phyloP scores from a whole-genome alignment of 306 rosid species.

The Cucurbita argyrosperma region DNA sequence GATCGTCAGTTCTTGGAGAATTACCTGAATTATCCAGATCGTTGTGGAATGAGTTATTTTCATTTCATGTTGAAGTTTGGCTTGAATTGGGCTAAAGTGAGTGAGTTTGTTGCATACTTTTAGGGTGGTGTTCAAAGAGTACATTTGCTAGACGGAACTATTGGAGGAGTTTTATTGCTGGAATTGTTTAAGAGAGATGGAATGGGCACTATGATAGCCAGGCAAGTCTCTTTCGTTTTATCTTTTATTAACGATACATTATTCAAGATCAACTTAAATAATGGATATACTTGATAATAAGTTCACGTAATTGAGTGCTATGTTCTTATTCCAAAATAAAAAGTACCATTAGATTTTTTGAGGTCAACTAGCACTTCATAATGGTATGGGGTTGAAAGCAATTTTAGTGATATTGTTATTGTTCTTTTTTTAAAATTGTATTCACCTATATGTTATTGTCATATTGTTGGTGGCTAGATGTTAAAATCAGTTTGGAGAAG shows the following conservation, averaged over 20 bases:
- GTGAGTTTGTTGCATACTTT: slow-evolving; percentile 11
- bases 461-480: background rate
- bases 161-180: slow-evolving; percentile 76
- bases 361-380: background rate
- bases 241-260: background rate
- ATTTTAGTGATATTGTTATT: background rate
- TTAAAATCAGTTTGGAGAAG: background rate
- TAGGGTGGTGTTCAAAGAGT: slow-evolving; percentile 99
- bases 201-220: slow-evolving; percentile 98
- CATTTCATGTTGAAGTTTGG: background rate
- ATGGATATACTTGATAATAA: background rate
- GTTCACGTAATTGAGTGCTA: background rate
- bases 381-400: background rate
- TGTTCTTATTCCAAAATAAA: background rate
- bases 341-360: background rate
- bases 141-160: slow-evolving; percentile 89
- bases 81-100: background rate
- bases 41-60: background rate
- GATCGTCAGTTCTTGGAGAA: background rate
- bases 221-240: slow-evolving; percentile 32
- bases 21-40: background rate
- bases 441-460: background rate
- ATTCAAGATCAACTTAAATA: background rate
- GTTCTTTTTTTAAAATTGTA: background rate
- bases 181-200: slow-evolving; percentile 96